A percentile compares a stretch with the other conserved stretches of the same genome.
phyloP scores from a whole-genome alignment of 2,329 filamentous ascomycete genomes.

The Ophiosphaerella korrae region DNA sequence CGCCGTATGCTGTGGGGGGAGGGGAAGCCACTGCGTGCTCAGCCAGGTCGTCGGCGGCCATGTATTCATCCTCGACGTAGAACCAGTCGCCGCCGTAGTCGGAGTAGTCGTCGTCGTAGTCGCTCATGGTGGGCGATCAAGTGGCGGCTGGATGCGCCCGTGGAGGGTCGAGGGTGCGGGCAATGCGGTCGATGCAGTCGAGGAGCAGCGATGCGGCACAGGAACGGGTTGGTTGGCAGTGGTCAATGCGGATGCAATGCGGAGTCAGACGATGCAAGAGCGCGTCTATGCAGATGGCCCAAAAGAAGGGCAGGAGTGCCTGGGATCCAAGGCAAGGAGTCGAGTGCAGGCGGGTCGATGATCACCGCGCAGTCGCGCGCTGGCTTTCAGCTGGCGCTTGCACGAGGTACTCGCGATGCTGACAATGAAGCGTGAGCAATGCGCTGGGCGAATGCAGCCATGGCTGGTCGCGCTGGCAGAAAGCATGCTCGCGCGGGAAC shows the following conservation, averaged over 20 bases:
- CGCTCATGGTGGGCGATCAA: constrained; percentile 41
- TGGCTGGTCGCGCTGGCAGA: too few relatives aligned
- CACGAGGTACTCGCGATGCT: not conserved
- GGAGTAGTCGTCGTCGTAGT: constrained; percentile 49
- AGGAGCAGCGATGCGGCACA: too few relatives aligned
- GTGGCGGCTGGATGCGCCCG: constrained; percentile 5
- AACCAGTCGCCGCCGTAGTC: constrained; percentile 52
- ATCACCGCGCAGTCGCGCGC: too few relatives aligned
- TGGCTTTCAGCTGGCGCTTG: not conserved
- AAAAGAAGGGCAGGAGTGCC: too few relatives aligned
- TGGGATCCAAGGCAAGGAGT: too few relatives aligned
- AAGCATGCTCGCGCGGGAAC: too few relatives aligned
- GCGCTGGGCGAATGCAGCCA: too few relatives aligned
- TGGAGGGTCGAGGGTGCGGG: not conserved
- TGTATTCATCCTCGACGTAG: constrained; percentile 54
- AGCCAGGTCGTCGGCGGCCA: constrained; percentile 55
- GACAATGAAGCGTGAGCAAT: too few relatives aligned
- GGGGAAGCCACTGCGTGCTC: constrained; percentile 55
- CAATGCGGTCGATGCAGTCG: too few relatives aligned
- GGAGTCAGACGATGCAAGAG: not conserved
- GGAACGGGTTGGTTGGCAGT: too few relatives aligned
- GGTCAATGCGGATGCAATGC: too few relatives aligned
- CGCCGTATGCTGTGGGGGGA: constrained; percentile 36
- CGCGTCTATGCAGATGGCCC: not conserved
- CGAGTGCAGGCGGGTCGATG: too few relatives aligned